Evolutionary conservation across 2,329 filamentous ascomycete genomes (phyloP).

Genomic region (Atkinsonella texensis): DNA sequence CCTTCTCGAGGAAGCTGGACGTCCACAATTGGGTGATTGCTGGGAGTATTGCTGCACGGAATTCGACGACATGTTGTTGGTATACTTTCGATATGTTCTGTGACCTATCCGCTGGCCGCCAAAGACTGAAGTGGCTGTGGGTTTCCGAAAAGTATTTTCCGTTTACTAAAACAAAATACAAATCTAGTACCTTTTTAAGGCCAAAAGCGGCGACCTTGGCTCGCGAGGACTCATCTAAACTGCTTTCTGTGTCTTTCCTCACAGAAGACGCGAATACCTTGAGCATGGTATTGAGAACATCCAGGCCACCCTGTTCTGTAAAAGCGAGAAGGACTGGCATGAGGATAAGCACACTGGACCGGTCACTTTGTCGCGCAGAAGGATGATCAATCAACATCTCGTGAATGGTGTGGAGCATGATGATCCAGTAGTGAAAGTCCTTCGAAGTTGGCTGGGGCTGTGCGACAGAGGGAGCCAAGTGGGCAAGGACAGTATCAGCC

Average conservation of each 20-base stretch:
- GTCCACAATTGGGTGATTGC: constrained; percentile 73
- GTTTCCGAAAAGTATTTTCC: constrained; percentile 75
- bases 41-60: constrained; percentile 69
- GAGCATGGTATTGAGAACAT: constrained; percentile 60
- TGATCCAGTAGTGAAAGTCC: constrained; percentile 70
- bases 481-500: constrained; percentile 55
- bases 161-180: constrained; percentile 66
- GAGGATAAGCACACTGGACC: constrained; percentile 41
- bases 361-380: constrained; percentile 35
- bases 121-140: constrained; percentile 39
- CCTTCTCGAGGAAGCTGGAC: constrained; percentile 70
- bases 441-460: constrained; percentile 39
- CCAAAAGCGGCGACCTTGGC: constrained; percentile 40
- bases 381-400: constrained; percentile 65
- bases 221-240: constrained; percentile 32
- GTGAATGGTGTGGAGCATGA: constrained; percentile 65
- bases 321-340: constrained; percentile 79
- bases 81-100: constrained; percentile 31
- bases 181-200: constrained; percentile 72
- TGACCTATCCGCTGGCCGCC: constrained; percentile 29
- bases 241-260: constrained; percentile 24
- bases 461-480: constrained; percentile 41
- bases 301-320: constrained; percentile 67
- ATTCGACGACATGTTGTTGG: constrained; percentile 72
- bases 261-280: constrained; percentile 42